Percentiles rank a stretch among this genome's conserved stretches.
Evolutionary conservation across 495 filamentous ascomycete species (phyloP).

Genomic region (Aspergillus incahuasiensis): DNA sequence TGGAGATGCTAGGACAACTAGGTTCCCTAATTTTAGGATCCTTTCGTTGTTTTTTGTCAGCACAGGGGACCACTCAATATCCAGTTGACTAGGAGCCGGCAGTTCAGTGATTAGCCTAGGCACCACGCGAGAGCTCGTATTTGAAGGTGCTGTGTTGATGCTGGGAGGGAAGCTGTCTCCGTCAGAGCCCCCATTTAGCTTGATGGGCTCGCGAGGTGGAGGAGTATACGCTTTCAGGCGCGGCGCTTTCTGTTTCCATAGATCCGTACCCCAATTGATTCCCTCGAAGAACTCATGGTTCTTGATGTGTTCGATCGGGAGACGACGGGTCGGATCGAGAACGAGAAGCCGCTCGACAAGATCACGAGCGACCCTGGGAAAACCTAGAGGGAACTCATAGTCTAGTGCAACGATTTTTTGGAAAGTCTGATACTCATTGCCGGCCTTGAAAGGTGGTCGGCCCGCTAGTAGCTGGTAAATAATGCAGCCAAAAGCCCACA

Average conservation of each 20-base stretch:
- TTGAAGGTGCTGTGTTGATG: slow-evolving; percentile 45
- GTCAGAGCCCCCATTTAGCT: slow-evolving; percentile 60
- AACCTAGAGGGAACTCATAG: slow-evolving; percentile 89
- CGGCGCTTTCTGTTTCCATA: slow-evolving; percentile 92
- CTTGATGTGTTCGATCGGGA: slow-evolving; percentile 96
- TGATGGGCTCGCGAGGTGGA: slow-evolving; percentile 75
- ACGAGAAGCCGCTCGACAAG: slow-evolving; percentile 90
- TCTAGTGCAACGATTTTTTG: slow-evolving; percentile 95
- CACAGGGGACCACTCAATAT: slow-evolving; percentile 99
- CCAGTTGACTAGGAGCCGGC: slow-evolving; percentile 90
- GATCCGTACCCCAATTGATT: slow-evolving; percentile 71
- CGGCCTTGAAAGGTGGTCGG: slow-evolving; percentile 93
- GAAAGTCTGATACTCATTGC: slow-evolving; percentile 96
- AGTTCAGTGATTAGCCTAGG: slow-evolving; percentile 91
- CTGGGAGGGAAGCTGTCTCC: slow-evolving; percentile 45
- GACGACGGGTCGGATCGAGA: slow-evolving; percentile 75
- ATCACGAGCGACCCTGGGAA: slow-evolving; percentile 83
- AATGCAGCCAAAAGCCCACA: slow-evolving; percentile 99
- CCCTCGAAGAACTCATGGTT: slow-evolving; percentile 98
- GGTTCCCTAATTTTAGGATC: slow-evolving; percentile 89
- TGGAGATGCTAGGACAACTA: slow-evolving; percentile 74
- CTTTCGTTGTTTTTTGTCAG: slow-evolving; percentile 85
- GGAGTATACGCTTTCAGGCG: slow-evolving; percentile 82
- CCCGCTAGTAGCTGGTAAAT: slow-evolving; percentile 94
- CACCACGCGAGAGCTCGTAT: slow-evolving; percentile 52